Evolutionary conservation across 306 rosid species (phyloP), one percentile per base, ranked within the genome.

Genomic region (Gynostemma pentaphyllum): DNA sequence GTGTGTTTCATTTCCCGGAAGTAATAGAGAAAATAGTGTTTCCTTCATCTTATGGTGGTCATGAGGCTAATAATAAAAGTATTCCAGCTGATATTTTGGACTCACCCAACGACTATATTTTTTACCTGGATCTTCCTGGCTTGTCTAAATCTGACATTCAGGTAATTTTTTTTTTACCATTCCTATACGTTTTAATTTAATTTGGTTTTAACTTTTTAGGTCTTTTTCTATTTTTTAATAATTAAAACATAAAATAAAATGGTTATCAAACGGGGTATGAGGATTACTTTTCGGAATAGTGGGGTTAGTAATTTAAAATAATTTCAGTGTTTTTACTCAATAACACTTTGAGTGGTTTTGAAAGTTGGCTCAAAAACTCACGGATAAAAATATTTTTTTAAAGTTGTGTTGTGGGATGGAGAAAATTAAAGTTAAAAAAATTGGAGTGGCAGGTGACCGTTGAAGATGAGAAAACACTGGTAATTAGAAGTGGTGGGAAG

Each of bases 91-190:
- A 64, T 16, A 46, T 64, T 9, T 28, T 64, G 44, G 69, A 64
- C 28, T 16, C 54, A 6, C 69, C 54, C 0, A 64, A 29, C 30
- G 56, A 30, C 23, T 64, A 64, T 29, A 30, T 64, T 19, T 64
- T 64, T 30, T 64, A 45, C 41, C 30, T 64, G 44, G 56, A 64
- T 9, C 9, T 64, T n/a, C 68, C 68, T 28, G 69, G 57, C 45
- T 26, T 48, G 22, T 66, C 70, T 21, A 66, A 48, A 19, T 46
- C 60, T 19, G 70, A 48, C 23, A 30, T 66, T 34, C 45, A 65
- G 69, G 68, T 64, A 48, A 48, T 48, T 24, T 48, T 21, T 29
- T 1, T 18, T 4, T 47, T n/a, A 2, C 49, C 18, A 60, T 13
- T 60, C 30, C 8, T 5, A 21, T 37, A 30, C 3, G 22, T 24